Evolutionary conservation across 345 rosid species (phyloP), one percentile per base, ranked within the genome.

Genomic region (Hibiscus trionum): DNA sequence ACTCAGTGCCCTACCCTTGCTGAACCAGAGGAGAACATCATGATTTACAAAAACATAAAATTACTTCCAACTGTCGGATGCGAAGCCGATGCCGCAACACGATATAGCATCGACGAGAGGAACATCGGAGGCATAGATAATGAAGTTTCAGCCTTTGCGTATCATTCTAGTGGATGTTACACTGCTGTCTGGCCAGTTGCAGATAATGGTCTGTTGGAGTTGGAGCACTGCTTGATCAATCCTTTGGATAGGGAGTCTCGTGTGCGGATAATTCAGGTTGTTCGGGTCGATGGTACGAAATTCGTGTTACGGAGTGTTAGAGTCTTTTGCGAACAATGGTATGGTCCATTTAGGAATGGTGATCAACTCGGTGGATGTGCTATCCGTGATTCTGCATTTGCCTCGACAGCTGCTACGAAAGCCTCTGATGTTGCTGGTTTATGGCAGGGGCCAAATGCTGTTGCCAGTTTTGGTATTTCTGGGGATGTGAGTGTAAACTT

Each of bases 31-130:
- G 72, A 80, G 60, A 71, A 56, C 12, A 19, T 72, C 63, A 70
- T 95, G 75, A 72, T 76, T 31, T 90, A 84, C 85, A 91, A 84
- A 74, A 80, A 77, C 71, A 89, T 95, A 79, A 88, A 90, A 69
- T 83, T 95, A 56, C 97, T 91, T 42, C 99, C 99, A 11, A 95
- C 99, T 1, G 99, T 95, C 14, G 99, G 99, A 52, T 95, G 99
- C 53, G 99, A 95, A 86, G 99, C 97, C 0, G 99, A 91, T 77
- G 97, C 97, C 26, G 97, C 99, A 62, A 95, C 97, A 0, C 87
- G 86, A 26, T 75, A 88, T 77, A 86, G 77, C 77, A 70, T 87
- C 10, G 86, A 88, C 31, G 81, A 82, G 56, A 84, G 89, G 78
- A 80, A 53, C 71, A 72, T 84, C 69, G 89, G 81, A 33, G 87